phyloP scores from a whole-genome alignment of 371 early-diverging fungal genomes.

The Thermomucor indicae-seudaticae region DNA sequence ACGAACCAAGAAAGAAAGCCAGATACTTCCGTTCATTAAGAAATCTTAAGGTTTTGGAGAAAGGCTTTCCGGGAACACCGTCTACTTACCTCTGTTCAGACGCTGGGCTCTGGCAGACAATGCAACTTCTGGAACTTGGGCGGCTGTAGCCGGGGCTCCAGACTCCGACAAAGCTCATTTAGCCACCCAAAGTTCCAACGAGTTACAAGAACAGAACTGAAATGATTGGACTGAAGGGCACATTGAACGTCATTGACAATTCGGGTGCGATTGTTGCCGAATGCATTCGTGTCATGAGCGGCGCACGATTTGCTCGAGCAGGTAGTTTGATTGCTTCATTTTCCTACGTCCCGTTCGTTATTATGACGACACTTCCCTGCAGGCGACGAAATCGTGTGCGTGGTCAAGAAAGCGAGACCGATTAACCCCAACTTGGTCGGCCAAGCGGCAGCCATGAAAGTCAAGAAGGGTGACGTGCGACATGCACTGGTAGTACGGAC shows the following conservation, averaged over 20 bases:
- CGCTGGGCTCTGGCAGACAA: too few relatives aligned
- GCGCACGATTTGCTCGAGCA: slow-evolving; percentile 73
- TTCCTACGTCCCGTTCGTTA: neutral
- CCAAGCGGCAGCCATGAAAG: slow-evolving; percentile 64
- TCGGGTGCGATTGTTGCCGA: slow-evolving; percentile 93
- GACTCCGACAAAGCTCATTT: too few relatives aligned
- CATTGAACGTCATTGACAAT: slow-evolving; percentile 92
- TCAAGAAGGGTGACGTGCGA: slow-evolving; percentile 95
- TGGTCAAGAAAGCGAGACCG: slow-evolving; percentile 91
- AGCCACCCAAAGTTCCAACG: neutral
- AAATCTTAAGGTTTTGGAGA: too few relatives aligned
- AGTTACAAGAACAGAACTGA: neutral
- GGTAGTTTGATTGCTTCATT: too few relatives aligned
- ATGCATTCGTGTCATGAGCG: slow-evolving; percentile 92
- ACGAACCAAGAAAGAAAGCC: too few relatives aligned
- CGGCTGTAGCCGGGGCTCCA: too few relatives aligned
- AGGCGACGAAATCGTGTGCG: slow-evolving; percentile 96
- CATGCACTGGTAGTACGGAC: slow-evolving; percentile 92
- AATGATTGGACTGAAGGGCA: slow-evolving; percentile 84
- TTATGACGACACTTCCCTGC: slow-evolving; percentile 5
- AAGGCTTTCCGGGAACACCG: too few relatives aligned
- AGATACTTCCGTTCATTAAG: too few relatives aligned
- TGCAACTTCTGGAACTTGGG: too few relatives aligned
- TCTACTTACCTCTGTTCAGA: too few relatives aligned
- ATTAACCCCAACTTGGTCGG: slow-evolving; percentile 52